Conservation (phyloP, 2,329 filamentous ascomycete genomes). For the Elsinoe batatas region DNA sequence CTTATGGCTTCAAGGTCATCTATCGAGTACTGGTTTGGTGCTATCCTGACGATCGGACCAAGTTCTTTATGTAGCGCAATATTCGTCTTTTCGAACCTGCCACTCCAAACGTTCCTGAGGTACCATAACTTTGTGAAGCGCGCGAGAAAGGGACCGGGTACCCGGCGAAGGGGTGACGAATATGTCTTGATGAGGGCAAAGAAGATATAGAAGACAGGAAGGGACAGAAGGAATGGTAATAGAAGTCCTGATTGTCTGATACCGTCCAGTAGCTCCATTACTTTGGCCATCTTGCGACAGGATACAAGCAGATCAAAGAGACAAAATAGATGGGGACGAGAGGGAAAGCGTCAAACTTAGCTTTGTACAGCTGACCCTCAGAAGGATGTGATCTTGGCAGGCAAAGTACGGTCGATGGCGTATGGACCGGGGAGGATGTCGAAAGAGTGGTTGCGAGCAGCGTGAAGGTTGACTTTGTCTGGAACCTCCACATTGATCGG, state of each 20-base stretch:
- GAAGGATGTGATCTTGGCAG: neutral
- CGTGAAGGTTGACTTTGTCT: neutral
- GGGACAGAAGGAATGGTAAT: neutral
- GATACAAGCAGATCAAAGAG: neutral
- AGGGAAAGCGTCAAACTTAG: neutral
- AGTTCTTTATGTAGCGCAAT: constrained; percentile 17
- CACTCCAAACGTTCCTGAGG: constrained; percentile 17
- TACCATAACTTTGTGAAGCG: constrained; percentile 20
- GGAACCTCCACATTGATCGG: neutral
- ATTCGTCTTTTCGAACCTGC: constrained; percentile 18
- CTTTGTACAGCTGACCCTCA: neutral
- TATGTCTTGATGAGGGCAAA: constrained; percentile 11
- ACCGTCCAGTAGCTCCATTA: neutral
- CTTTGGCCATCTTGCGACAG: neutral
- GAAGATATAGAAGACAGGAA: neutral
- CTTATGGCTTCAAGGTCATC: constrained; percentile 6
- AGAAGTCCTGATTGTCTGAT: neutral
- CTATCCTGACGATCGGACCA: constrained; percentile 7
- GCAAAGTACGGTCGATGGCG: too few species aligned
- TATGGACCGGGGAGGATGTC: too few species aligned
- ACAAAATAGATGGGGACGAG: neutral
- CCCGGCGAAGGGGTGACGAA: constrained; percentile 16
- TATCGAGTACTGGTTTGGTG: constrained; percentile 7
- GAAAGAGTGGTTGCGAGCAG: too few species aligned
- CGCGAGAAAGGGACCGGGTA: constrained; percentile 19